Evolutionary conservation across 192 early-diverging fungal genomes (phyloP), one percentile per base, ranked within the genome.

Genomic region (Linnemannia exigua): DNA sequence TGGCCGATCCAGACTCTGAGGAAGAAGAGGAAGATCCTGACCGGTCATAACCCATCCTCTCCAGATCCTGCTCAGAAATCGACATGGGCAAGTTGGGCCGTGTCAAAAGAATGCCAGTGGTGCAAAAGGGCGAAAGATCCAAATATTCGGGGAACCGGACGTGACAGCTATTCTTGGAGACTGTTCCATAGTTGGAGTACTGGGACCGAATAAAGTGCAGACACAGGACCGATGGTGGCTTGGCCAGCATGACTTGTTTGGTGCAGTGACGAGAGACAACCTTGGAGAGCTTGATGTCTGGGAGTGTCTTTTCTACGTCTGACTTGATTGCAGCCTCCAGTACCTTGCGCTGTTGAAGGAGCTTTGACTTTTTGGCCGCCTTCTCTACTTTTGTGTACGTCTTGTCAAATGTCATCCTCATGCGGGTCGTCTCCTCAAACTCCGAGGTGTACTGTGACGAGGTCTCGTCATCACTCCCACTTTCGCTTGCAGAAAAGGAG

Each of bases 141-240:
- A 98, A 88, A 61, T 91, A 92, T 76, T 97, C 95, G 14, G 93
- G 92, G 72, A 97, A 97, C n/a, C 89, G 76, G 52, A 98, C 91
- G 33, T 94, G 94, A 82, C 95, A 94, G 72, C 92, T 92, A 77
- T 97, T 97, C 88, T 97, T 98, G 52, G 93, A 90, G 0, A 91
- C 87, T 25, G 93, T 92, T 33, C 96, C 96, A 31, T 92, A 93
- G 12, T 94, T 90, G 22, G 91, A 89, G 68, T 93, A 95, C 9
- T 95, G 91, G 5, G 95, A 96, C 6, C 97, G 95, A 72, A 95
- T 93, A 75, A 98, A 93, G 67, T 97, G 96, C 3, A 98, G 91
- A 72, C 94, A 95, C 28, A 98, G 91, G 47, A 94, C 92, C 31
- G 82, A 88, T 16, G 97, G 97, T 8, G 95, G 91, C 67, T 91